Base-by-base conservation (phyloP, 179 eudicot genomes). In the Carnegiea gigantea region DNA sequence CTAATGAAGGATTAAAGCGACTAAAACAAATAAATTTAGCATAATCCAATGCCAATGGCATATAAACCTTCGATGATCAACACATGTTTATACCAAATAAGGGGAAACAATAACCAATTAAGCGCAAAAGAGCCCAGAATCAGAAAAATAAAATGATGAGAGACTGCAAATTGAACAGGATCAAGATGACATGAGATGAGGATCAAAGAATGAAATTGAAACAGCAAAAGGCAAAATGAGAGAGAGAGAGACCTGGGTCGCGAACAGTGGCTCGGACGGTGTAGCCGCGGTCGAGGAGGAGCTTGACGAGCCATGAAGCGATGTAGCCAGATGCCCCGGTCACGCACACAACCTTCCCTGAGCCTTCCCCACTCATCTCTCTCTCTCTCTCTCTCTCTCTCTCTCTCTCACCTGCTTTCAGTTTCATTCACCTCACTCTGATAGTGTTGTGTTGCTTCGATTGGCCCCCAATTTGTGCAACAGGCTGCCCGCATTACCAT, bases 241-340 rank as follows among this genome's bases (percentile, higher is more conserved):
- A 17, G 28, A 64, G 78, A 43, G 33, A 67, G 64, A 10, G 33
- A 88, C 90, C 23, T 38, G 74, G 88, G 60, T 83, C 64, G 57
- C 90, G 90, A 49, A 88, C 85, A 1, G 88, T 81, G 65, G 85
- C 90, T 4, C 64, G 77, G 44, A 88, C 90, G 13, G 84, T 77
- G 76, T 88, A 88, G 70, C 90, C 88, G 12, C 86, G 86, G 1
- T 65, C 78, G 38, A 88, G 88, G 13, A 88, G 80, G 7, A 77
- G 75, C 71, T 88, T 88, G 28, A 88, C 85, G 1, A 88, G 33
- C 90, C 90, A 88, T 21, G 88, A 88, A 15, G 88, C 90, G 11
- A 88, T 83, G 84, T 77, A 88, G 43, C 89, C 89, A 0, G 88
- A 81, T 10, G 86, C 90, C 5, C 90, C 90, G 0, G 90, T 88